Evolutionary conservation across 176 grass and related monocot genomes (phyloP).

Genomic region (Coix lacrymajobi): DNA sequence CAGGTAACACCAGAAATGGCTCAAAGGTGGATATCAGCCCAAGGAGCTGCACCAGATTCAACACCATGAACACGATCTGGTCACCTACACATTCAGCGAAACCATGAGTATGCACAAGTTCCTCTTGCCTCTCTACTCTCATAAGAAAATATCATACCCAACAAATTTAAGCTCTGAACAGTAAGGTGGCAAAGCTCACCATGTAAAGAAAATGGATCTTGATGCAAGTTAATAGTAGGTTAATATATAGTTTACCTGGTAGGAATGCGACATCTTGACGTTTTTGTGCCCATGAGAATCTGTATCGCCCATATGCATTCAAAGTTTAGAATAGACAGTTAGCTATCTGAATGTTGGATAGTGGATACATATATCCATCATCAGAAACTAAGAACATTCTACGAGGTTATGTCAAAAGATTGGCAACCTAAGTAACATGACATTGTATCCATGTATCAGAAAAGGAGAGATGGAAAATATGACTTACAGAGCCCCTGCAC

Average conservation of each 20-base stretch:
- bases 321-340: background rate
- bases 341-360: background rate
- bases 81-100: conserved; percentile 20
- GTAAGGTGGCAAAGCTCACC: background rate
- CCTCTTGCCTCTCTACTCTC: background rate
- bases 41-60: conserved; percentile 35
- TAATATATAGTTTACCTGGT: conserved; percentile 51
- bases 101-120: background rate
- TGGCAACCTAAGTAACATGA: background rate
- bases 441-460: background rate
- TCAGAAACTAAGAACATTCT: background rate
- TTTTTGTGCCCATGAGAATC: conserved; percentile 82
- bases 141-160: too few relatives aligned
- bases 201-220: background rate
- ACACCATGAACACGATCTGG: conserved; percentile 36
- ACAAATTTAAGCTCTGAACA: background rate
- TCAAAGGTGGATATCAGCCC: conserved; percentile 30
- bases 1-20: conserved; percentile 41
- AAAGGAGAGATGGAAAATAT: background rate
- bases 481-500: conserved; percentile 66
- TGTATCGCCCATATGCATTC: conserved; percentile 1
- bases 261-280: conserved; percentile 48
- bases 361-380: background rate
- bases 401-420: background rate
- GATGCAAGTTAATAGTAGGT: background rate